phyloP scores from a whole-genome alignment of 169 alveolate genomes.

The Perkinsus marinus region DNA sequence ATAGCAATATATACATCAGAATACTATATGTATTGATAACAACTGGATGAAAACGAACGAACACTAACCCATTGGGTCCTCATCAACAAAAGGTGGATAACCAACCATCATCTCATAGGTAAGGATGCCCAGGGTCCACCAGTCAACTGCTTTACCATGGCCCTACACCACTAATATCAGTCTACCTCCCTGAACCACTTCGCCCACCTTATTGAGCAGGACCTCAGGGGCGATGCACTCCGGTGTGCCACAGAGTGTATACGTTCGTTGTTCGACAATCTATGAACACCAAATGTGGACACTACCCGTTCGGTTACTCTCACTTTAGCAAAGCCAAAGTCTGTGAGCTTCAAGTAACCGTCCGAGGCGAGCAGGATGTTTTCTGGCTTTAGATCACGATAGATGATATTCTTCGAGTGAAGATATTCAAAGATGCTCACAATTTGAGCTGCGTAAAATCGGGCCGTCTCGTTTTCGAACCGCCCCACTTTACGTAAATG shows the following conservation, averaged over 20 bases:
- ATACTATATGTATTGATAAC: too few species aligned
- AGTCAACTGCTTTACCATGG: conserved; percentile 89
- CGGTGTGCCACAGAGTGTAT: conserved; percentile 99
- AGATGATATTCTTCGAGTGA: conserved; percentile 77
- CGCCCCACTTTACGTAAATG: conserved; percentile 59
- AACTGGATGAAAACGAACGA: too few species aligned
- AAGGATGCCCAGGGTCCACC: conserved; percentile 93
- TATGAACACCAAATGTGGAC: not conserved
- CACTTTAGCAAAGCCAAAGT: conserved; percentile 98
- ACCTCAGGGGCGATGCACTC: conserved; percentile 99
- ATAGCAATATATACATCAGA: too few species aligned
- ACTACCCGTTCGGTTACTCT: conserved; percentile 12
- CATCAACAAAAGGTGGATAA: conserved; percentile 92
- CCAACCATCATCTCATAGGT: conserved; percentile 95
- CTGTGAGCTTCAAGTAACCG: conserved; percentile 94
- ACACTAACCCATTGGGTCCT: conserved; percentile 80
- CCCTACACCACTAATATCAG: not conserved
- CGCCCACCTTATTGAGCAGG: conserved; percentile 65
- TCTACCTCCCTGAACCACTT: not conserved
- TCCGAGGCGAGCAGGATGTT: conserved; percentile 86
- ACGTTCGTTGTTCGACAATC: conserved; percentile 81
- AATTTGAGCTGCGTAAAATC: conserved; percentile 68
- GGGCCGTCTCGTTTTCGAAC: conserved; percentile 51
- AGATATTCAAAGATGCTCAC: conserved; percentile 82
- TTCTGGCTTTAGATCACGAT: conserved; percentile 72